Conservation (phyloP, 1,284 basidiomycete species). For the Malassezia obtusa region DNA sequence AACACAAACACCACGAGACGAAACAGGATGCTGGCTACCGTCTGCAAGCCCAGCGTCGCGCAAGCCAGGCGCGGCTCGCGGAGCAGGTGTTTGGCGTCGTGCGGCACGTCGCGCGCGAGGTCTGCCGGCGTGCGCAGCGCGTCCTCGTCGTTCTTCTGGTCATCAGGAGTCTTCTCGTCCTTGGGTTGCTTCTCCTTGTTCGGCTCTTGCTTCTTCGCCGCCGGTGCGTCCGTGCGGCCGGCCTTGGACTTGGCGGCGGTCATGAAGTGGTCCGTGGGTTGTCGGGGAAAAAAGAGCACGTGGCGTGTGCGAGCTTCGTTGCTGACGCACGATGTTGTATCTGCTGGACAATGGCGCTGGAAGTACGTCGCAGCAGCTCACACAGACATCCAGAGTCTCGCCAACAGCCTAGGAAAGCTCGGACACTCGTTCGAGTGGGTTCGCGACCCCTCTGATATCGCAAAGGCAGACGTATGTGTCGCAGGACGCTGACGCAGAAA, state of each 20-base stretch:
- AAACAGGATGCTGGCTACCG: constrained; percentile 26
- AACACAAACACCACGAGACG: constrained; percentile 34
- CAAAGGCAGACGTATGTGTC: constrained; percentile 70
- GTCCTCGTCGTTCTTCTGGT: not conserved
- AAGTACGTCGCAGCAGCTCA: constrained; percentile 22
- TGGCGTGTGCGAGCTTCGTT: not conserved
- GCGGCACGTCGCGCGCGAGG: not conserved
- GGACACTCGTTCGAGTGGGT: constrained; percentile 90
- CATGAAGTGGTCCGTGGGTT: not conserved
- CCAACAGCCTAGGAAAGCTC: constrained; percentile 79
- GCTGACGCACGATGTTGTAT: constrained; percentile 33
- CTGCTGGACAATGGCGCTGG: constrained; percentile 47
- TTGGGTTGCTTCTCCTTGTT: not conserved
- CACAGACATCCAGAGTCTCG: constrained; percentile 53
- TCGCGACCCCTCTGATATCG: constrained; percentile 69
- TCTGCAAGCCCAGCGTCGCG: constrained; percentile 16
- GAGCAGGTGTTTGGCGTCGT: not conserved
- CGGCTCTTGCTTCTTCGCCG: not conserved
- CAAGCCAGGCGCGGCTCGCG: too few relatives aligned
- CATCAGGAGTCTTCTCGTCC: not conserved
- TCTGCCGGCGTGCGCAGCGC: not conserved
- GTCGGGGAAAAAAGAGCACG: not conserved
- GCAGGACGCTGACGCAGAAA: constrained; percentile 54
- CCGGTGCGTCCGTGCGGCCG: not conserved
- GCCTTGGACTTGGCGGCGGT: not conserved